Base-by-base conservation (phyloP, 2,329 filamentous ascomycete species). In the Monosporascus sp. region DNA sequence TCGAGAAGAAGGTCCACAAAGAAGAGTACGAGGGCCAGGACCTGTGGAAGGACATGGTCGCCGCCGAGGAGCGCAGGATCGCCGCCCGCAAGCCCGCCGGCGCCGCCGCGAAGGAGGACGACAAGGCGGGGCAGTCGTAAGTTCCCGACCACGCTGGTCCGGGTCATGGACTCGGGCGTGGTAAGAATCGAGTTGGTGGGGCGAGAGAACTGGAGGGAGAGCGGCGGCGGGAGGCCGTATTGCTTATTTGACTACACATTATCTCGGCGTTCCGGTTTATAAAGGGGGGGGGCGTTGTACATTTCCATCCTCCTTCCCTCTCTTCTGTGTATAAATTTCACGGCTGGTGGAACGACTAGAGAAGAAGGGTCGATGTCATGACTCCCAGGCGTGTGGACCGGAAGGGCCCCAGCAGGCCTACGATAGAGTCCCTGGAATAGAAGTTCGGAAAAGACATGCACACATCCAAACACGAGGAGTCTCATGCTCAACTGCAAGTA, bases 31-130 rank as follows among this genome's bases (percentile, higher is more conserved):
- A 86, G 68, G 89, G 91, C 45, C 89, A 96, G 75, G 92, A 97
- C 72, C 80, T 97, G 65, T 99, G 94, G 94, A 94, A 84, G 78
- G 87, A 93, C 64, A 93, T 93, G 88, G 87, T 93, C 49, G 88
- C 82, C 56, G 85, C 89, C 20, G 89, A 92, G 75, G 89, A 93
- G 76, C 78, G 79, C 60, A 74, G 81, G 40, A 59, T 84, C 43
- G 73, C 71, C 18, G 69, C 64, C 31, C 66, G 67, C 58, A 70
- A 75, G 68, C 72, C 50, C 28, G 51, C 53, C 48, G 3, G 48
- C 18, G 45, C 52, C 31, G 50, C 51, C 37, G 54, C 62, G 43
- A 47, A 58, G 54, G 50, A 63, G 53, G 57, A 59, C 50, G 53
- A 63, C 53, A 56, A 43, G 47, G 40, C 48, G 28, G 22, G 37